These are phyloP conservation scores for Schwanniomyces polymorphus DNA, from an alignment of 805 yeast genomes.

Conservation along the genomic window DNA sequence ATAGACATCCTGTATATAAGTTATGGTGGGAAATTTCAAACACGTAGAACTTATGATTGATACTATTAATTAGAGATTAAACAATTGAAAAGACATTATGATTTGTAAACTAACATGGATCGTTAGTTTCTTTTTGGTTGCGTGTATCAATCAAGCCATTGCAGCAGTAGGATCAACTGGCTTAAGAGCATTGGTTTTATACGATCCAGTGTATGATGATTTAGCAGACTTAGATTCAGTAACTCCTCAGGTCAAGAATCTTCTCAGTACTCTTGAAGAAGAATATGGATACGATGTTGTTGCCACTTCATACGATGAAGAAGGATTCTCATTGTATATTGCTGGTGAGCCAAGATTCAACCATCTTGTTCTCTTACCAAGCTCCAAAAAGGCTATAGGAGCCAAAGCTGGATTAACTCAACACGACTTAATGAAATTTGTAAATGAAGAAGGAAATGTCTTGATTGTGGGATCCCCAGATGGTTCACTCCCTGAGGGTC, in stretches of 20 bases:
- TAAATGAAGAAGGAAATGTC: slow-evolving; percentile 72
- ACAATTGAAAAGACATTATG: background rate
- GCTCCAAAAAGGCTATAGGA: slow-evolving; percentile 29
- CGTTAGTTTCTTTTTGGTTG: slow-evolving; percentile 6
- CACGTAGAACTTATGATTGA: slow-evolving; percentile 1
- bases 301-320: slow-evolving; percentile 23
- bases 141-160: background rate
- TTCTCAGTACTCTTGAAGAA: slow-evolving; percentile 21
- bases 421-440: slow-evolving; percentile 54
- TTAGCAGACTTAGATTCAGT: slow-evolving; percentile 12
- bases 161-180: slow-evolving; percentile 7
- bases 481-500: slow-evolving; percentile 34
- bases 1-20: background rate
- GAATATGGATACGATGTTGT: slow-evolving; percentile 13
- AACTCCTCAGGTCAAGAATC: slow-evolving; percentile 16
- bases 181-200: slow-evolving; percentile 29
- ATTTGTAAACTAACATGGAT: slow-evolving; percentile 7
- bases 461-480: slow-evolving; percentile 57
- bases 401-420: slow-evolving; percentile 30
- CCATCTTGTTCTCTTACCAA: slow-evolving; percentile 36
- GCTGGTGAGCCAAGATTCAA: slow-evolving; percentile 24
- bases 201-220: slow-evolving; percentile 28
- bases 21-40: background rate
- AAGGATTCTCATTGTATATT: slow-evolving; percentile 18
- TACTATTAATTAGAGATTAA: background rate